Evolutionary conservation across 106 monocot species (phyloP), one percentile per base, ranked within the genome.

Genomic region (Cymbidium sinense): DNA sequence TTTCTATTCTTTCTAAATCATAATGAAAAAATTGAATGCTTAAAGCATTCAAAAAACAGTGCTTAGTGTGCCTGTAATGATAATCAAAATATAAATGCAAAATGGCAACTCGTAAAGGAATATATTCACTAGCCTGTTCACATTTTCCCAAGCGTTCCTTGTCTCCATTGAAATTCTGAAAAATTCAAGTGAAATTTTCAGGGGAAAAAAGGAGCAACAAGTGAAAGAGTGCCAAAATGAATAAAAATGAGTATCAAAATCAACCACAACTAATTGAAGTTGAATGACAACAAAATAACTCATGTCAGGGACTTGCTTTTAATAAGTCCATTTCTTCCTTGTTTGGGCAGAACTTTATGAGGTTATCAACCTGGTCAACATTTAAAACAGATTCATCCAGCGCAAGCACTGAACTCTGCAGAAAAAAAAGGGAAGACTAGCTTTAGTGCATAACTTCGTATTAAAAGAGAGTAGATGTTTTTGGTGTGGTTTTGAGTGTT

Each of bases 321-420:
- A 96, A 85, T 39, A 89, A 79, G 15, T 96, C 96, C 78, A 93
- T 91, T 88, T 96, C 96, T 43, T 96, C 96, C 30, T 94, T 96
- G 55, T 93, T 88, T 73, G 96, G 96, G 51, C 91, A 91, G 70
- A 93, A 96, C 83, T 96, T 96, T 80, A 96, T 93, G 69, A 96
- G 93, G 67, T 96, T 96, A 23, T 93, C 96, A 25, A 96, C 84
- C 82, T 96, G 96, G 85, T 96, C 96, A 41, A 79, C 80, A 80
- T 96, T 93, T 78, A 96, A 81, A 74, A 91, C 78, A 81, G 91
- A 86, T 86, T 96, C 93, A 81, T 96, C 96, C 64, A 96, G 78
- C 41, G 96, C 82, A 86, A 96, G 91, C 31, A 94, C 75, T 69
- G 93, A 91, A 82, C 85, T 86, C 96, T 96, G 79, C 43, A 47